Evolutionary conservation across 2,329 filamentous ascomycete species (phyloP).

Genomic region (Pezicula rhizophila): DNA sequence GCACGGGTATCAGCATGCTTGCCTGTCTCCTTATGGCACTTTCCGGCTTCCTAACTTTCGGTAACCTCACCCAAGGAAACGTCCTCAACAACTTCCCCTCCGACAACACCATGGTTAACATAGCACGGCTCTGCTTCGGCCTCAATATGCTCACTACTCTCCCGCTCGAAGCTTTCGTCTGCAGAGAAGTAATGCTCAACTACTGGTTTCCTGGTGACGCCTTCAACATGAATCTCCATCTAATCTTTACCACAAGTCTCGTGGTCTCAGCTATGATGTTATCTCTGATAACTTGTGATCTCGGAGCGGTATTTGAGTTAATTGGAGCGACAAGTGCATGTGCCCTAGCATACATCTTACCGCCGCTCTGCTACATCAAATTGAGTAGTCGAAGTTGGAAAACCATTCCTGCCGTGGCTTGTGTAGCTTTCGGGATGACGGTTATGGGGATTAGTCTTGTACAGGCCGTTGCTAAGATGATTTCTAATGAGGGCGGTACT

Average conservation of each 20-base stretch:
- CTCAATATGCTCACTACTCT: constrained; percentile 98
- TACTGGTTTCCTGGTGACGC: constrained; percentile 62
- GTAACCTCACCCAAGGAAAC: constrained; percentile 86
- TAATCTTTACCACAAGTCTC: constrained; percentile 78
- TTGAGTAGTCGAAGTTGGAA: constrained; percentile 72
- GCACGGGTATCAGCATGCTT: constrained; percentile 82
- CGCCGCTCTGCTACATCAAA: constrained; percentile 92
- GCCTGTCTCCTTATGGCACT: constrained; percentile 87
- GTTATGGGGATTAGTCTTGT: constrained; percentile 79
- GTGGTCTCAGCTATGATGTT: constrained; percentile 74
- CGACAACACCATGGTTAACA: constrained; percentile 88
- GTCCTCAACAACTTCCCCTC: constrained; percentile 95
- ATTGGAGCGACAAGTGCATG: constrained; percentile 94
- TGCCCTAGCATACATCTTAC: constrained; percentile 89
- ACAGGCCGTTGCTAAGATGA: constrained; percentile 65
- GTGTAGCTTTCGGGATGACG: constrained; percentile 70
- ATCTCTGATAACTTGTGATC: constrained; percentile 81
- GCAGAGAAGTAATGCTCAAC: constrained; percentile 90
- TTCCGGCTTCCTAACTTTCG: constrained; percentile 86
- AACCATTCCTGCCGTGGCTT: constrained; percentile 63
- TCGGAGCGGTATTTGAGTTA: constrained; percentile 90
- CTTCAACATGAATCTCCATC: constrained; percentile 71
- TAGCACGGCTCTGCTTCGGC: constrained; percentile 91
- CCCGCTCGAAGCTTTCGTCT: constrained; percentile 95
- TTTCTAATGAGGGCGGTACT: constrained; percentile 23